These are phyloP conservation scores for Penicillium cinerascens DNA, from an alignment of 495 filamentous ascomycete genomes.

Conservation along the genomic window DNA sequence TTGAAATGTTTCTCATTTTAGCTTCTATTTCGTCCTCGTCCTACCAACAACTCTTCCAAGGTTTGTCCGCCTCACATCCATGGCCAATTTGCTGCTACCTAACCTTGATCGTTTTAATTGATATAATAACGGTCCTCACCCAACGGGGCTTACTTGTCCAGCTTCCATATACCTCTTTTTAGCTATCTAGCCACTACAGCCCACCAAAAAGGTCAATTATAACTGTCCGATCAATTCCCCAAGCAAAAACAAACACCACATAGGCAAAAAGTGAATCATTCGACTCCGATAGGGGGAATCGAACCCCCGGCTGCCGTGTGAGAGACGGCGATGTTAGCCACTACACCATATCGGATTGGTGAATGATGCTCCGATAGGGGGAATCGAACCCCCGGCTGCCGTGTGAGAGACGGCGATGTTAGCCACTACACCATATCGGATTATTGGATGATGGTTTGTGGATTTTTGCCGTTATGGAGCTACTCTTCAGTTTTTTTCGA, in stretches of 20 bases:
- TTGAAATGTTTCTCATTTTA: too few species aligned
- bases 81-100: too few species aligned
- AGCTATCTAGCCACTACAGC: background rate
- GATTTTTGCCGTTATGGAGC: background rate
- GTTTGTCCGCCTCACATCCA: too few species aligned
- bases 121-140: too few species aligned
- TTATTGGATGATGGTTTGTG: background rate
- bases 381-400: conserved; percentile 38
- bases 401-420: conserved; percentile 42
- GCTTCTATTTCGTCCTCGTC: too few species aligned
- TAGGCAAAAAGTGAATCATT: background rate
- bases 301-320: conserved; percentile 41
- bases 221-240: background rate
- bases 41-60: too few species aligned
- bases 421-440: conserved; percentile 42
- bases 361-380: conserved; percentile 29
- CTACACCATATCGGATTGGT: conserved; percentile 37
- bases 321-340: conserved; percentile 41
- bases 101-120: too few species aligned
- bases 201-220: background rate
- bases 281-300: conserved; percentile 39
- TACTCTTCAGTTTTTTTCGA: background rate
- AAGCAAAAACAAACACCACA: background rate
- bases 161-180: background rate
- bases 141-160: background rate